Conservation (phyloP, 768 basidiomycete genomes). For the Lentinula guzmanii region DNA sequence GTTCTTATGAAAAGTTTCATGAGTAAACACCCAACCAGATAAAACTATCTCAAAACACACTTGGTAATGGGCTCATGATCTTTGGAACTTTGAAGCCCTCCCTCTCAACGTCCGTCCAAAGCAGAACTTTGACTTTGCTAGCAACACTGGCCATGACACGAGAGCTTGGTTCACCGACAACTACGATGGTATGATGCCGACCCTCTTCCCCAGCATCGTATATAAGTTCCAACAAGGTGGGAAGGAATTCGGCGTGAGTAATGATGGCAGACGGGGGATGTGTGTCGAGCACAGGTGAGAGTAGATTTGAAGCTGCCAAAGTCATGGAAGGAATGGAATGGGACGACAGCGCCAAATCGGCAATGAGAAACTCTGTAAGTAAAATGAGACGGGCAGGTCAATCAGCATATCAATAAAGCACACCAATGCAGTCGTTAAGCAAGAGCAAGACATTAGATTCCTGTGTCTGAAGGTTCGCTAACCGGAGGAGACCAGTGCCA, state of each 20-base stretch:
- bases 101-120: constrained; percentile 67
- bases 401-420: constrained; percentile 8
- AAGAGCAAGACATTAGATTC: constrained; percentile 70
- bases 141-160: constrained; percentile 41
- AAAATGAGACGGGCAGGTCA: not conserved
- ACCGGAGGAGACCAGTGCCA: constrained; percentile 62
- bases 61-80: constrained; percentile 38
- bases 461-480: constrained; percentile 46
- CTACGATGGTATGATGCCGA: constrained; percentile 53
- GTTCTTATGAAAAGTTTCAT: constrained; percentile 29
- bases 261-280: constrained; percentile 74
- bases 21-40: constrained; percentile 2
- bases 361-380: constrained; percentile 63
- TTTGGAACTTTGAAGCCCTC: constrained; percentile 51
- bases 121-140: constrained; percentile 48
- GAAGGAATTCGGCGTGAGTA: constrained; percentile 59
- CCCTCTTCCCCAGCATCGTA: constrained; percentile 49
- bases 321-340: constrained; percentile 67
- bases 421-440: constrained; percentile 76
- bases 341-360: constrained; percentile 72
- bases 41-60: constrained; percentile 30
- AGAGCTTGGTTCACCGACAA: constrained; percentile 59
- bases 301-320: constrained; percentile 50
- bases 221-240: constrained; percentile 64
- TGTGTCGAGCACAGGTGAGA: constrained; percentile 57